Base-by-base conservation (phyloP, 108 stramenopile species). In the Fragilaria radians region DNA sequence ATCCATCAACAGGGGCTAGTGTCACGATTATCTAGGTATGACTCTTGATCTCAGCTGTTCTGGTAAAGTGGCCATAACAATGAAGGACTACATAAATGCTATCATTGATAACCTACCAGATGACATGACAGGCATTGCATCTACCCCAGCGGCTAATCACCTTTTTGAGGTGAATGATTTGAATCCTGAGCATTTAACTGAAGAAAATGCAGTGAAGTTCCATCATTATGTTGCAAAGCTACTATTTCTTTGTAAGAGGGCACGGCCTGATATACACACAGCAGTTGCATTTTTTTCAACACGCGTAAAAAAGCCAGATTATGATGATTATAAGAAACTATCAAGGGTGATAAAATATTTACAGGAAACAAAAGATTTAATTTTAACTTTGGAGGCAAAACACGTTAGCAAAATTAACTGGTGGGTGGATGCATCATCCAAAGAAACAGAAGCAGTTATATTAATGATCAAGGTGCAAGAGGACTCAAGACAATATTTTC, bases 261-360 rank as follows among this genome's bases (percentile, higher is more conserved):
- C 56, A 1, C 45, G 69, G 28, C 69, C 62, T 21, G 62, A 63
- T 30, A 57, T 68, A n/a, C 62, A 0, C 32, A 53, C 65, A 1
- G 54, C 79, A 23, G 57, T 78, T n/a, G 25, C 70, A n/a, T 83
- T 83, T 53, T 64, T 83, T 0, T 68, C 65, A 33, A 77, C 70
- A 14, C 45, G 76, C 27, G 76, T 80, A 0, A 55, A 65, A 26
- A 46, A 33, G 9, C 71, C 77, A n/a, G 71, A 71, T 23, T 36
- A 46, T 14, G 74, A 78, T 48, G 81, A 82, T 59, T 73, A 68
- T 30, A 65, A 64, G 24, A 82, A 78, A 51, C 46, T 78, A 19
- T 27, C 22, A 9, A 23, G 74, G 22, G 54, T 75, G 0, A 55
- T 82, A 28, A 21, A 63, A 69, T 82, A 78, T 50, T 54, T 78